Evolutionary conservation across 148 eudicot species (phyloP), one percentile per base, ranked within the genome.

Genomic region (Arbutus unedo): DNA sequence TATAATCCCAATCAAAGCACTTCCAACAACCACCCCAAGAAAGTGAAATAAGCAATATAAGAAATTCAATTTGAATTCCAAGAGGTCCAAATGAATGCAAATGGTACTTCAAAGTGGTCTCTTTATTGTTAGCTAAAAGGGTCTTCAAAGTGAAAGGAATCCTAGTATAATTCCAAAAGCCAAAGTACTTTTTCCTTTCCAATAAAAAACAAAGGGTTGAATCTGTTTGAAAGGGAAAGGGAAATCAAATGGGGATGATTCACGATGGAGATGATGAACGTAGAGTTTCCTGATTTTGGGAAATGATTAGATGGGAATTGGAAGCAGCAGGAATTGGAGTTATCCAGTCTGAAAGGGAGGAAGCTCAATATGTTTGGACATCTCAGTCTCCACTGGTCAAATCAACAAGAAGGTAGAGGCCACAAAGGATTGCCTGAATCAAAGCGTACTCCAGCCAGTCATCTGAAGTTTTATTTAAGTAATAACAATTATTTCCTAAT

Each of bases 351-450:
- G 88, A 85, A 71, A 80, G 50, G 38, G 92, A 83, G 71, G 80
- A 70, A 2, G 72, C 47, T 54, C 89, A n/a, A 77, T 84, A 86
- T 9, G 87, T 84, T 78, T 91, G 85, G 66, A 96, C 82, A 82
- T 88, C 93, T 81, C 87, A 89, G 80, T 94, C 97, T n/a, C 93
- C 93, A 3, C 6, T 84, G 9, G 91, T 88, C 10, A 91, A 86
- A 79, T 97, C 98, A 47, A 88, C 97, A 9, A 94, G 96, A 80
- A 96, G 86, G 88, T 94, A 96, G 6, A 93, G 98, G 21, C 99
- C 99, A 45, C 93, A 94, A 6, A 96, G 81, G 82, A 94, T 92
- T 74, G 98, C 96, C 48, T 89, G 87, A 31, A 93, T 83, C 1
- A 96, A 86, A 73, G 92, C 88, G 85, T 76, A 93, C 74, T 88